Conservation (phyloP, 1,284 basidiomycete genomes). For the Earliella scabrosa region DNA sequence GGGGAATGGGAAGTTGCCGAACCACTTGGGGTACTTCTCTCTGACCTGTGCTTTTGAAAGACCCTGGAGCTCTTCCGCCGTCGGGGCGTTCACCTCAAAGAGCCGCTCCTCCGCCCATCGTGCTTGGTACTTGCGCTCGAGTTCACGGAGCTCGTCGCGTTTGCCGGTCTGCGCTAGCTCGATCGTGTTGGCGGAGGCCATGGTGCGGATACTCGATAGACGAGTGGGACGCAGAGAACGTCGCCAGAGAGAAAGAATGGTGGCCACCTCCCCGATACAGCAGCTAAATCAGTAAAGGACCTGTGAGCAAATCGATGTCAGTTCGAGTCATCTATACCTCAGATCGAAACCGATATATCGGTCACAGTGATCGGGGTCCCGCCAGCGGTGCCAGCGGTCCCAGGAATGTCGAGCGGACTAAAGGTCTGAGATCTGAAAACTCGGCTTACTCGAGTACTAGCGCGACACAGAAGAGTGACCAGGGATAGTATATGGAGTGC, state of each 20-base stretch:
- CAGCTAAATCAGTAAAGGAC: slow-evolving; percentile 17
- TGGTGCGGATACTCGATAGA: slow-evolving; percentile 24
- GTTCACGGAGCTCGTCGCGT: slow-evolving; percentile 82
- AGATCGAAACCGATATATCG: slow-evolving; percentile 1
- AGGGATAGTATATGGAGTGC: background rate
- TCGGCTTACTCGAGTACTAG: background rate
- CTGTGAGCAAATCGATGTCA: slow-evolving; percentile 27
- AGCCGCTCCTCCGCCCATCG: slow-evolving; percentile 74
- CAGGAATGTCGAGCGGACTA: background rate
- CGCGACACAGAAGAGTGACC: background rate
- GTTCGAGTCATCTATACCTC: slow-evolving; percentile 23
- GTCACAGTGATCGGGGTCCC: slow-evolving; percentile 8
- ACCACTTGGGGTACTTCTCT: slow-evolving; percentile 92
- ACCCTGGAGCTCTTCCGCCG: slow-evolving; percentile 63
- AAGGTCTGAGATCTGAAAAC: background rate
- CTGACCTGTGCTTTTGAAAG: slow-evolving; percentile 68
- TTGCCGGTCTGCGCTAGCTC: slow-evolving; percentile 82
- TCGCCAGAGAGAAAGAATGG: slow-evolving; percentile 32
- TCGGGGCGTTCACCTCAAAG: slow-evolving; percentile 88
- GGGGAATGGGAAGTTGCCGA: slow-evolving; percentile 93
- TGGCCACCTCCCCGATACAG: slow-evolving; percentile 20
- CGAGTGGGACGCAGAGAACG: slow-evolving; percentile 29
- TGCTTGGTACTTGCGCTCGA: slow-evolving; percentile 87
- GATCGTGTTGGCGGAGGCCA: slow-evolving; percentile 36
- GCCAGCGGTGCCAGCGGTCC: too few relatives aligned